Base-by-base conservation (phyloP, 805 yeast genomes). In the Pichia deserticola region DNA sequence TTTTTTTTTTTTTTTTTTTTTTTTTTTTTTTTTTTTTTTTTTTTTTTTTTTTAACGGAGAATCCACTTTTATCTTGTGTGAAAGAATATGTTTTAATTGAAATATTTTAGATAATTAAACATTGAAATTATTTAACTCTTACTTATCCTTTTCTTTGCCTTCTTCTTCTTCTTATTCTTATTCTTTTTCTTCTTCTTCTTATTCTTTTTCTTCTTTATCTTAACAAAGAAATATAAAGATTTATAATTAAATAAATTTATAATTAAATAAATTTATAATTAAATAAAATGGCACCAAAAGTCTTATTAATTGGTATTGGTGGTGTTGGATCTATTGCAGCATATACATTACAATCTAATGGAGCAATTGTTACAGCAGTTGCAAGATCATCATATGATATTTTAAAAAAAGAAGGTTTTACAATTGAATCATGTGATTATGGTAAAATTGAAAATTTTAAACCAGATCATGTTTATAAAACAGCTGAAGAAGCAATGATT, bases 301-400 rank as follows among this genome's bases (percentile, higher is more conserved):
- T 82, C 15, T 69, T 87, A 11, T 69, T 87, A 10, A 75, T 87
- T 38, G 96, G 96, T 10, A 76, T 88, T 40, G 96, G 96, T 13
- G 96, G 95, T 37, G 93, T 88, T 10, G 96, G 96, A 36, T 75
- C 88, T 15, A 77, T 88, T 35, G 82, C 84, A 3, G 87, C 95
- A 0, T 74, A 82, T 45, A 78, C 86, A 0, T 69, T 88, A 34
- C 73, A 71, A 55, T 62, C 64, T 39, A 70, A 74, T 41, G 78
- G 75, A 0, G 72, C 79, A 9, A 69, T 70, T 28, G 81, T 85
- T 11, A 78, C 89, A 3, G 69, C 79, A 12, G 84, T 84, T 5
- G 75, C 82, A 4, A 74, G 93, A 60, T 76, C 88, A 29, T 84
- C 81, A 57, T 84, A 81, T 64, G 76, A 77, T 4, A 64, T 62